Conservation (phyloP, 2,329 filamentous ascomycete genomes). For the Aureobasidium vineae region DNA sequence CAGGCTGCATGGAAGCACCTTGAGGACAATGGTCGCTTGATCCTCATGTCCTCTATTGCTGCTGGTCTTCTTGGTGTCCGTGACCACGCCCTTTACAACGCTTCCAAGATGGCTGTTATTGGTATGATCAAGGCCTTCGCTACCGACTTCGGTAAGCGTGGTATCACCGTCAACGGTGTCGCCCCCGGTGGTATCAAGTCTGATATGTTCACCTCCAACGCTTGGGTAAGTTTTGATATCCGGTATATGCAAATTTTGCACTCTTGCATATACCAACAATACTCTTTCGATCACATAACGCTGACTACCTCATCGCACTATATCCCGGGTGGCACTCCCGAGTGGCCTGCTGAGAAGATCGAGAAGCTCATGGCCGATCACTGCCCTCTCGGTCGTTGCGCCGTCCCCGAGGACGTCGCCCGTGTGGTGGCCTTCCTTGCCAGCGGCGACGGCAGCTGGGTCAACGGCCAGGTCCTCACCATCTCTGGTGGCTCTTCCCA, state of each 20-base stretch:
- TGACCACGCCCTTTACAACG: constrained; percentile 70
- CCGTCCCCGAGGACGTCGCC: constrained; percentile 47
- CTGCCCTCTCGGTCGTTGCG: constrained; percentile 51
- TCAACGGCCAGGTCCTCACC: constrained; percentile 46
- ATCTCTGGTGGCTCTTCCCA: constrained; percentile 45
- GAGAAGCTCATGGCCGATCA: constrained; percentile 51
- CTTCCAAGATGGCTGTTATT: constrained; percentile 69
- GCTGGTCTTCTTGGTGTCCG: constrained; percentile 64
- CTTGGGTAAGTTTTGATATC: constrained; percentile 24
- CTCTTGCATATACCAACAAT: background rate
- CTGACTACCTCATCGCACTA: constrained; percentile 38
- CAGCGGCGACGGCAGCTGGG: constrained; percentile 43
- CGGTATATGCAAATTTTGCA: too few species aligned
- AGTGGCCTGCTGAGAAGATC: constrained; percentile 51
- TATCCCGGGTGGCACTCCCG: constrained; percentile 51
- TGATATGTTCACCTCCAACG: constrained; percentile 62
- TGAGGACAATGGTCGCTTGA: constrained; percentile 66
- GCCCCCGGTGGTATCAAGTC: constrained; percentile 71
- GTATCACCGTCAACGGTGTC: constrained; percentile 70
- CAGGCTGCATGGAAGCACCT: constrained; percentile 72
- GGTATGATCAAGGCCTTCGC: constrained; percentile 70
- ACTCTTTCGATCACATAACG: background rate
- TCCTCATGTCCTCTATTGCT: constrained; percentile 72
- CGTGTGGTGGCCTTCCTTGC: constrained; percentile 43
- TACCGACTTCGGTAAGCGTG: constrained; percentile 66